Conservation (phyloP, 176 grass and related monocot genomes). For the Saccharum officinarum region DNA sequence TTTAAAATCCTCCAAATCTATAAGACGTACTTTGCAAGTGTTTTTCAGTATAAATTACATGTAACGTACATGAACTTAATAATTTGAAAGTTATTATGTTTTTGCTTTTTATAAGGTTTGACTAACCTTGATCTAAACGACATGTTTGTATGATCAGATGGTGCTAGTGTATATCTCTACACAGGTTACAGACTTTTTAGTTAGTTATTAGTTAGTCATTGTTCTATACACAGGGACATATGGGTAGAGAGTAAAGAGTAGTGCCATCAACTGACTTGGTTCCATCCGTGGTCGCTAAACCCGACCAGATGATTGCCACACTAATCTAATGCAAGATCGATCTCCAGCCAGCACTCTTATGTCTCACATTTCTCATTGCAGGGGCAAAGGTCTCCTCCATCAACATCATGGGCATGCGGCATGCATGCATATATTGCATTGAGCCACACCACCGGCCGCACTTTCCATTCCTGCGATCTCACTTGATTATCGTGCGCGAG, state of each 20-base stretch:
- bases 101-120: too few relatives aligned
- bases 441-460: background rate
- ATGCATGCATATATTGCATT: background rate
- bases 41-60: too few relatives aligned
- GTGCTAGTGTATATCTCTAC: too few relatives aligned
- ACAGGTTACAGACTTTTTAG: too few relatives aligned
- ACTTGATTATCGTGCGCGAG: slow-evolving; percentile 1
- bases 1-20: too few relatives aligned
- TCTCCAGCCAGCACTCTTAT: background rate
- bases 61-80: too few relatives aligned
- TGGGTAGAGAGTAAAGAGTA: background rate
- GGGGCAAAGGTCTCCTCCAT: slow-evolving; percentile 23
- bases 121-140: too few relatives aligned
- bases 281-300: background rate
- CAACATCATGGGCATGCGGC: background rate
- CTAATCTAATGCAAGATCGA: slow-evolving; percentile 22
- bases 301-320: slow-evolving; percentile 40
- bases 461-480: background rate
- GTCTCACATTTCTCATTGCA: background rate
- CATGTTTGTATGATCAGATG: too few relatives aligned
- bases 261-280: background rate
- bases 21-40: too few relatives aligned
- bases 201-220: too few relatives aligned
- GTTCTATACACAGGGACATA: background rate
- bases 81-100: too few relatives aligned